A percentile compares a stretch with the other conserved stretches of the same genome.
These are phyloP conservation scores for Emergomyces orientalis DNA, from an alignment of 2,329 filamentous ascomycete species.

Conservation along the genomic window DNA sequence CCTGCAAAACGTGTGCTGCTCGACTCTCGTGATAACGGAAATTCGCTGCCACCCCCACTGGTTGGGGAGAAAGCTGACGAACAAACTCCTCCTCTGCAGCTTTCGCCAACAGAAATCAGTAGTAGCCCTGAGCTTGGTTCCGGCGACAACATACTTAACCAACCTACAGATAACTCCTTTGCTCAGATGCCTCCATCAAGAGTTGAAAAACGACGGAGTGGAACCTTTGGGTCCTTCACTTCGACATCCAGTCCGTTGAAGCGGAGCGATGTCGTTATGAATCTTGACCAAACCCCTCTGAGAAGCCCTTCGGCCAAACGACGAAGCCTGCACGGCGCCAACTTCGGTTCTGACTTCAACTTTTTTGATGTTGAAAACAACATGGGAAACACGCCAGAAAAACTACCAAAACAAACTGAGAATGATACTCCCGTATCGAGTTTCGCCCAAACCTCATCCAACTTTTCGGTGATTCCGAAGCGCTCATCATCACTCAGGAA, in stretches of 20 bases:
- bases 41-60: conserved; percentile 46
- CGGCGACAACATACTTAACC: conserved; percentile 26
- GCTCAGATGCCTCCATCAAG: conserved; percentile 28
- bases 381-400: conserved; percentile 20
- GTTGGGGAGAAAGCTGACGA: conserved; percentile 18
- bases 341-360: conserved; percentile 55
- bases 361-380: conserved; percentile 56
- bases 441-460: conserved; percentile 35
- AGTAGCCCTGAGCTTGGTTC: conserved; percentile 4
- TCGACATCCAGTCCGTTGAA: conserved; percentile 75
- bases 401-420: conserved; percentile 11
- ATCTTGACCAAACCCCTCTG: conserved; percentile 58
- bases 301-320: conserved; percentile 80
- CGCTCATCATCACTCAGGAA: conserved; percentile 70
- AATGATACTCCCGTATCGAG: conserved; percentile 21
- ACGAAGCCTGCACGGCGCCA: conserved; percentile 73
- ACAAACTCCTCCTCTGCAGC: conserved; percentile 3
- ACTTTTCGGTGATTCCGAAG: conserved; percentile 50
- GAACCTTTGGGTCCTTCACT: conserved; percentile 41
- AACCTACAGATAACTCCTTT: conserved; percentile 10
- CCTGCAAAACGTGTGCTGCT: conserved; percentile 69
- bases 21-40: conserved; percentile 61
- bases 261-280: conserved; percentile 83
- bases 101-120: conserved; percentile 7
- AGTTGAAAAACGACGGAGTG: conserved; percentile 43